Evolutionary conservation across 2,329 filamentous ascomycete genomes (phyloP).

Genomic region (Teratosphaeriaceae sp.): DNA sequence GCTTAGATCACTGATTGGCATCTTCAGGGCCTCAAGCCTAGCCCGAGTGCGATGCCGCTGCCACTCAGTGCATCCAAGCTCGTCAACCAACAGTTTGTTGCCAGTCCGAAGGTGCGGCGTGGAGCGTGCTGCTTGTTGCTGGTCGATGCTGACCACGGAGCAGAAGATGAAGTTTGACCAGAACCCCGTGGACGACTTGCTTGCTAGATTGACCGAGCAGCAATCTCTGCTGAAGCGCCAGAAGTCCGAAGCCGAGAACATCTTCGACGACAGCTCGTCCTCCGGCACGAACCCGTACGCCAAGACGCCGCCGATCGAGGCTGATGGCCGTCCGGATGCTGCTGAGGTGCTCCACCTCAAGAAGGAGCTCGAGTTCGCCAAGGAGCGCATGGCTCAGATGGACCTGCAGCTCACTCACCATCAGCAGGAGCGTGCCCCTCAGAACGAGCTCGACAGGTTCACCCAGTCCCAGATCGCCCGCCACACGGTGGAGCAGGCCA

Average conservation of each 20-base stretch:
- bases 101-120: constrained; percentile 8
- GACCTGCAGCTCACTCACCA: constrained; percentile 54
- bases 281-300: constrained; percentile 26
- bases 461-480: constrained; percentile 57
- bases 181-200: constrained; percentile 58
- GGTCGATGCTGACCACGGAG: constrained; percentile 2
- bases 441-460: constrained; percentile 30
- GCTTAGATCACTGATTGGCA: neutral
- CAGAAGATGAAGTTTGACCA: constrained; percentile 8
- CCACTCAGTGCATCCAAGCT: constrained; percentile 32
- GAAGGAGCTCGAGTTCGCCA: constrained; percentile 63
- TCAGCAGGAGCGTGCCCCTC: constrained; percentile 3
- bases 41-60: constrained; percentile 13
- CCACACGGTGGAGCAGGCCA: constrained; percentile 49
- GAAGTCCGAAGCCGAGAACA: constrained; percentile 43
- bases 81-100: constrained; percentile 22
- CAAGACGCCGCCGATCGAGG: constrained; percentile 20
- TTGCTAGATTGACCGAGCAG: constrained; percentile 69
- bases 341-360: constrained; percentile 63
- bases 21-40: constrained; percentile 14
- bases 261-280: constrained; percentile 27
- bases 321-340: constrained; percentile 30
- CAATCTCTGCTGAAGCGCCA: constrained; percentile 55
- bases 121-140: neutral
- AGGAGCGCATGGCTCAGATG: constrained; percentile 63